Conservation (phyloP, 2,329 filamentous ascomycete genomes). For the Pyricularia sp. region DNA sequence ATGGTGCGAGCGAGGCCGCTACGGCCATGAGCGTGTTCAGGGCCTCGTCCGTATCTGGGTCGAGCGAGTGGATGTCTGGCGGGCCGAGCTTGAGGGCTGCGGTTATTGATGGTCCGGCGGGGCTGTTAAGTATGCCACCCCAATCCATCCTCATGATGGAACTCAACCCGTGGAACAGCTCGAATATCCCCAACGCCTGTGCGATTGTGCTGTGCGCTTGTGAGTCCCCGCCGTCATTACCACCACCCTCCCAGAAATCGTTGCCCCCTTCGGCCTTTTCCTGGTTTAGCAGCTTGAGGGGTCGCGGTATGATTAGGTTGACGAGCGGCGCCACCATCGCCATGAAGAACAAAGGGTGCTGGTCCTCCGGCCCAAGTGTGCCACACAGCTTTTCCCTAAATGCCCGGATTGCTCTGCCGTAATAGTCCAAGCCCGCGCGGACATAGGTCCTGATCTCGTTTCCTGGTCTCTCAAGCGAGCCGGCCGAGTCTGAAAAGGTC, state of each 20-base stretch:
- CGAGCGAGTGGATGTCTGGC: slow-evolving; percentile 1
- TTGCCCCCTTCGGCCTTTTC: neutral
- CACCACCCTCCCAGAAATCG: neutral
- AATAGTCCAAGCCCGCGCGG: slow-evolving; percentile 2
- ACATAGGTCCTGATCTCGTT: neutral
- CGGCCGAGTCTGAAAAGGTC: neutral
- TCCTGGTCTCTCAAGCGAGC: neutral
- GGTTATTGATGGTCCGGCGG: slow-evolving; percentile 1
- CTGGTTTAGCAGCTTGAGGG: neutral
- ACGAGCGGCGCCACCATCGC: slow-evolving; percentile 1
- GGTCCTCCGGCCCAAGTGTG: neutral
- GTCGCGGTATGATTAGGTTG: slow-evolving; percentile 3
- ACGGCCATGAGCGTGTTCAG: slow-evolving; percentile 1
- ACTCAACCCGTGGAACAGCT: slow-evolving; percentile 3
- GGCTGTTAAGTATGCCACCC: neutral
- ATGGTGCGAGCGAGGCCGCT: slow-evolving; percentile 1
- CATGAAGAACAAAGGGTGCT: slow-evolving; percentile 2
- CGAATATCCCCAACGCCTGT: slow-evolving; percentile 2
- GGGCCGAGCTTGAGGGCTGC: slow-evolving; percentile 1
- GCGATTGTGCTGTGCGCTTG: slow-evolving; percentile 1
- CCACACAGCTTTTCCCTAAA: neutral
- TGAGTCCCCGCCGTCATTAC: neutral
- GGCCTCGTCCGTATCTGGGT: neutral
- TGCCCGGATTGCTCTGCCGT: neutral
- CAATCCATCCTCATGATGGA: slow-evolving; percentile 2